Base-by-base conservation (phyloP, 257 asterid genomes). In the Echites panduratus region DNA sequence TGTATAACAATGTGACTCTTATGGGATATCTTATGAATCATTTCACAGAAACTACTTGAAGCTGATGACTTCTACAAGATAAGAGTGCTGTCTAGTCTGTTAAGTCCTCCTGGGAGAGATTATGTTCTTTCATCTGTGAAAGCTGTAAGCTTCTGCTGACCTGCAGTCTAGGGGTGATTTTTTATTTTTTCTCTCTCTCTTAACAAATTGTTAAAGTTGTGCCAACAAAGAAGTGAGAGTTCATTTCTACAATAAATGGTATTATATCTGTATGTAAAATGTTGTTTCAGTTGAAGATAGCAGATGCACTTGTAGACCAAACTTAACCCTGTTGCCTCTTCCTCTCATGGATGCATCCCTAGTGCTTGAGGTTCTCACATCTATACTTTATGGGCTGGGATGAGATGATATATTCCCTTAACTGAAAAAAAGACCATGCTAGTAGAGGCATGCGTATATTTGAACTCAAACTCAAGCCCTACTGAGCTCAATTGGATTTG, bases 11-110 rank as follows among this genome's bases (percentile, higher is more conserved):
- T 26, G 38, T 14, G 11, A 44, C 8, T 67, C 56, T 22, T n/a
- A 7, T 13, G 17, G 54, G 56, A 22, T 67, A 67, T 57, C 61
- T 83, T 66, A 44, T 64, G 76, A 67, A 48, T 59, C 17, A 70
- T 71, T 69, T 74, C 73, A 75, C 95, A 95, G 99, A 85, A 84
- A 79, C 92, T 95, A 48, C 76, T 95, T 87, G 89, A 92, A 80
- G 90, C 78, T 73, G 99, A 95, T 71, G 98, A 90, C 76, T 92
- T 90, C 80, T 95, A 95, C 78, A 84, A 84, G 82, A 85, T 95
- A 81, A 89, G 98, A 80, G 72, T 95, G 29, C 96, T 96, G 3
- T 89, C 98, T 68, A 90, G 87, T 59, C 87, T 92, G 77, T 82
- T 89, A 75, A 89, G 75, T 82, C 87, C 80, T 69, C 92, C 92